Evolutionary conservation across 441 rosid genomes (phyloP).

Genomic region (Pelargonium cotyledonis): DNA sequence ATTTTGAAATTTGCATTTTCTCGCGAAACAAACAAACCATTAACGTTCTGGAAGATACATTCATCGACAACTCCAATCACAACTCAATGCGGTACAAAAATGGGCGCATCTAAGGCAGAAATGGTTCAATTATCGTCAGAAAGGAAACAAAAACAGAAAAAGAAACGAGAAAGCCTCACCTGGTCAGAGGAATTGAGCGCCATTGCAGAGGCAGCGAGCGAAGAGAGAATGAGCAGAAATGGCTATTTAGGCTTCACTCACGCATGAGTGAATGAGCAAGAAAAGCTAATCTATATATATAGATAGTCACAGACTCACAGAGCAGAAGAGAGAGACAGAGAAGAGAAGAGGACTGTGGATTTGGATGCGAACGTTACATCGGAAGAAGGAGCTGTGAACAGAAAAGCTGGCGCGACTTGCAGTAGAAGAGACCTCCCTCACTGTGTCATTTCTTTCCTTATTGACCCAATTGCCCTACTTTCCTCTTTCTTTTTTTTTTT

Average conservation of each 20-base stretch:
- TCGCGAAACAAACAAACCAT: background rate
- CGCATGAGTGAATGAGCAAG: background rate
- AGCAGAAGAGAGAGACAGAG: conserved; percentile 12
- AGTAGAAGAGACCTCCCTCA: conserved; percentile 31
- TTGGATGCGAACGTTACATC: background rate
- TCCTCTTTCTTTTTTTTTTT: background rate
- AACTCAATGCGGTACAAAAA: background rate
- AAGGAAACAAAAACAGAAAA: background rate
- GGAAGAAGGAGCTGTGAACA: conserved; percentile 2
- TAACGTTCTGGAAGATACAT: too few relatives aligned
- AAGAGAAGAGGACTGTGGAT: background rate
- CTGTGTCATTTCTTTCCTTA: conserved; percentile 20
- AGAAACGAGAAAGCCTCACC: conserved; percentile 28
- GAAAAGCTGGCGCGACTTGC: conserved; percentile 27
- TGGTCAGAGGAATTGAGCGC: conserved; percentile 24
- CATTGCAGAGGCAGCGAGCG: conserved; percentile 21
- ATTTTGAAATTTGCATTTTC: background rate
- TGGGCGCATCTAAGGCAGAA: background rate
- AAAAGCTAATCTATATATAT: background rate
- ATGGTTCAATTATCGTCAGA: background rate
- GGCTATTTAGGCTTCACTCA: background rate
- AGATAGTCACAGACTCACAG: background rate
- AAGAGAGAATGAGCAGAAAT: conserved; percentile 6
- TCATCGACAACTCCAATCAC: background rate
- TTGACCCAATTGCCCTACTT: conserved; percentile 31